A percentile compares a stretch with the other conserved stretches of the same genome.
Evolutionary conservation across 208 protist species (phyloP).

Genomic region (Acanthamoeba healyi): DNA sequence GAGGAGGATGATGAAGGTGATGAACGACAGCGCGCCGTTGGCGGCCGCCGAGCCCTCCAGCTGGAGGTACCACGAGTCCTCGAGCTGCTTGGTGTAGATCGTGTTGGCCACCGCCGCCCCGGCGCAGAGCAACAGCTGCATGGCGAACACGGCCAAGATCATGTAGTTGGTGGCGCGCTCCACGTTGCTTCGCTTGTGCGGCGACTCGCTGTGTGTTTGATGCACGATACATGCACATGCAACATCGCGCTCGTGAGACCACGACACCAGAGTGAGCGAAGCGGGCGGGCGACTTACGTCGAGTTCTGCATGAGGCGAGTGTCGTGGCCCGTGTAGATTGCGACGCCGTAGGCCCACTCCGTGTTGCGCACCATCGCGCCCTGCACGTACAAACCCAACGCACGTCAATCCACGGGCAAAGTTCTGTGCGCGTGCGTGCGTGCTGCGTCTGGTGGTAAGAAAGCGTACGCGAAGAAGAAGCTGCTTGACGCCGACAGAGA

Average conservation of each 20-base stretch:
- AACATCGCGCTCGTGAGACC: too few species aligned
- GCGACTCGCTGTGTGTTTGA: constrained; percentile 25
- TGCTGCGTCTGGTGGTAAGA: neutral
- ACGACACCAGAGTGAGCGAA: too few species aligned
- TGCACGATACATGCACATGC: neutral
- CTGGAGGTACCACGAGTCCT: constrained; percentile 76
- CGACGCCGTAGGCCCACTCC: constrained; percentile 32
- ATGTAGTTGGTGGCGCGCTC: constrained; percentile 84
- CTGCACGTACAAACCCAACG: neutral
- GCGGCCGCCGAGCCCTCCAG: constrained; percentile 8
- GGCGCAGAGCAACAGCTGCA: constrained; percentile 83
- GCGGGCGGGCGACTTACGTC: neutral
- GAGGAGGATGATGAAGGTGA: constrained; percentile 71
- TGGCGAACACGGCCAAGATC: constrained; percentile 81
- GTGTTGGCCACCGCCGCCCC: constrained; percentile 64
- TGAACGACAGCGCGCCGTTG: constrained; percentile 47
- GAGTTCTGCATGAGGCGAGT: constrained; percentile 87
- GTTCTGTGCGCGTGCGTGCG: neutral
- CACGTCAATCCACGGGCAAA: neutral
- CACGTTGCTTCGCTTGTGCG: constrained; percentile 82
- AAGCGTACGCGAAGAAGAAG: constrained; percentile 13
- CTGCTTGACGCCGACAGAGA: constrained; percentile 29
- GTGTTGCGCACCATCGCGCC: constrained; percentile 48
- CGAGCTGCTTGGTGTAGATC: neutral
- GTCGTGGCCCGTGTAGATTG: constrained; percentile 87